Conservation (phyloP, 257 asterid species). For the Marsdenia floribunda region DNA sequence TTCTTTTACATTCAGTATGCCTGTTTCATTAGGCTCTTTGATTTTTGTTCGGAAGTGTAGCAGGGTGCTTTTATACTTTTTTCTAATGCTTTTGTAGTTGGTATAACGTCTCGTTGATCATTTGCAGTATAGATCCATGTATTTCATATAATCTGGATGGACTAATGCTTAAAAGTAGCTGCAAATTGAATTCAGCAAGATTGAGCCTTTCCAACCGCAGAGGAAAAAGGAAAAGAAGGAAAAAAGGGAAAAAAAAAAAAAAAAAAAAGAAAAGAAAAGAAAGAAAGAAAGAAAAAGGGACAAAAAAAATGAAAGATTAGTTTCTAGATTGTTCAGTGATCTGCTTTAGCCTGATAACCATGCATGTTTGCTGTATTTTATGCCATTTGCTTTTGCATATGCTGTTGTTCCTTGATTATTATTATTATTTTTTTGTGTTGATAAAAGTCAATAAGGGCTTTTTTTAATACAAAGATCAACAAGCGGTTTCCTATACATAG, state of each 20-base stretch:
- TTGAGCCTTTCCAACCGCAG: too few relatives aligned
- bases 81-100: background rate
- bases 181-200: background rate
- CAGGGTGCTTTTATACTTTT: background rate
- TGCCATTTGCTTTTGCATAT: slow-evolving; percentile 6
- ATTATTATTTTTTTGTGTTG: background rate
- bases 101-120: background rate
- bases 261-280: background rate
- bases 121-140: background rate
- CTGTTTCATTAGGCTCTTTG: background rate
- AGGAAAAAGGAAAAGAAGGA: background rate
- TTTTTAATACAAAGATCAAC: background rate
- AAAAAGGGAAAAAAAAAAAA: background rate
- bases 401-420: background rate
- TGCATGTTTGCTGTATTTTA: slow-evolving; percentile 6
- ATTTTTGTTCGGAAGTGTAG: background rate
- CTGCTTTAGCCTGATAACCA: slow-evolving; percentile 6
- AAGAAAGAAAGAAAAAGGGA: background rate
- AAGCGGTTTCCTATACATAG: slow-evolving; percentile 1
- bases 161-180: background rate
- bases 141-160: background rate
- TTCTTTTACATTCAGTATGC: slow-evolving; percentile 1
- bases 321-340: slow-evolving; percentile 17
- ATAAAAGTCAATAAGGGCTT: background rate
- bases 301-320: background rate